Conservation (phyloP, 495 filamentous ascomycete genomes). For the Terfezia claveryi region DNA sequence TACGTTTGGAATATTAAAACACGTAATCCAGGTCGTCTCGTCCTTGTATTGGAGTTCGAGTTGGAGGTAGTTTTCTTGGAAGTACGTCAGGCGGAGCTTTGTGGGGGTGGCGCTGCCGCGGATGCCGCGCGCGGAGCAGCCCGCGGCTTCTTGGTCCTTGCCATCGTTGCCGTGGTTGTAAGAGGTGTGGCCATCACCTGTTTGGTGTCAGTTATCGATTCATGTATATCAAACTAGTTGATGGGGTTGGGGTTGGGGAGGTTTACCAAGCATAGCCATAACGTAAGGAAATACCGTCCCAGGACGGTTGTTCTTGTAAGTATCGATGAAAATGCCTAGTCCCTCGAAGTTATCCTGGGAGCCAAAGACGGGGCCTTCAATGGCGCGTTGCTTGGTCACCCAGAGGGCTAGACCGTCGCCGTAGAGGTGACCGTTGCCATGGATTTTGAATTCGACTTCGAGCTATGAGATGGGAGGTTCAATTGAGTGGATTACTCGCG, state of each 20-base stretch:
- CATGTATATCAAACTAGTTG: background rate
- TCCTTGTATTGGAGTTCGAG: slow-evolving; percentile 85
- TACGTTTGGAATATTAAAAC: slow-evolving; percentile 47
- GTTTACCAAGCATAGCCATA: slow-evolving; percentile 81
- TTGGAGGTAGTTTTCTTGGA: slow-evolving; percentile 80
- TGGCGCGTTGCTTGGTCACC: slow-evolving; percentile 82
- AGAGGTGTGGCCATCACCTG: slow-evolving; percentile 52
- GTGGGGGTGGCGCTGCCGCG: slow-evolving; percentile 57
- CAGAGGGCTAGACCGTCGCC: slow-evolving; percentile 97
- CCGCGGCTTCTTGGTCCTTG: slow-evolving; percentile 76
- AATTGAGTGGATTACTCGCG: background rate
- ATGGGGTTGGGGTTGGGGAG: background rate
- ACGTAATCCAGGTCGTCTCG: slow-evolving; percentile 69
- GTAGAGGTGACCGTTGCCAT: slow-evolving; percentile 62
- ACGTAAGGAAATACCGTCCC: slow-evolving; percentile 92
- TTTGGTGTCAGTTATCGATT: background rate
- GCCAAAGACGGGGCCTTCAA: slow-evolving; percentile 70
- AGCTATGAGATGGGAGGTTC: slow-evolving; percentile 29
- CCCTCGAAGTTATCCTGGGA: slow-evolving; percentile 77
- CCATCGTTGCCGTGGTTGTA: slow-evolving; percentile 94
- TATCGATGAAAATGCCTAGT: slow-evolving; percentile 92
- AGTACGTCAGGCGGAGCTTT: slow-evolving; percentile 77
- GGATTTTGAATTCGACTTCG: slow-evolving; percentile 84
- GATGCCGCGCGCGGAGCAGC: slow-evolving; percentile 83
- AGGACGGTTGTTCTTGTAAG: slow-evolving; percentile 98